Base-by-base conservation (phyloP, 2,329 filamentous ascomycete species). In the Fusarium devonianum region DNA sequence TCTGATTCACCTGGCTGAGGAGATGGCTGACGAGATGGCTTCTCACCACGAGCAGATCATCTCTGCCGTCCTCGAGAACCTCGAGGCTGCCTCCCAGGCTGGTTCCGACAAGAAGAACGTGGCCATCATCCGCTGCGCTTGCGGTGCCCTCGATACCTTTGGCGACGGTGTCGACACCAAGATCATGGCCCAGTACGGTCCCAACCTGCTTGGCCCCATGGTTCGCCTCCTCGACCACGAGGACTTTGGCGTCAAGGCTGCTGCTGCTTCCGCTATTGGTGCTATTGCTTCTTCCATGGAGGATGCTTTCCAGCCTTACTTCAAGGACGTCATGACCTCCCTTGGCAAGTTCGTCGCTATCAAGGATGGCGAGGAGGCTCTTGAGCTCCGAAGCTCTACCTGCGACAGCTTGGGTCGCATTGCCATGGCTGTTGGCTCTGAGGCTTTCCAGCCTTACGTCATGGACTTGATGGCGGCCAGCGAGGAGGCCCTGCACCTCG, bases 321-420 rank as follows among this genome's bases (percentile, higher is more conserved):
- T 97, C 70, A 85, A 91, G 65, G 82, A 89, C 57, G 92, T 90
- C 19, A 97, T 99, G 91, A 82, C 89, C 56, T 85, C 89, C n/a
- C 84, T 97, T 48, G 91, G 90, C 44, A 83, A 84, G 43, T 97
- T 90, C 65, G 88, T 94, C 58, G 81, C 83, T 44, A 87, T 95
- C 73, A 96, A 96, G 78, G 90, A 92, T 42, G 89, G 84, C 51
- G 89, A 96, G 60, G 92, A 96, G 40, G 91, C 96, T 69, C 84
- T 97, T 43, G 88, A 96, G 58, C 84, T 97, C 23, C 87, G 94
- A 63, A 92, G 90, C 62, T 89, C 91, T 48, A 91, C 95, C 28
- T 92, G 90, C 63, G 94, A 99, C 75, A 87, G 92, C 17, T 89
- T 99, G 79, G 93, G 92, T 49, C 92, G 92, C 71, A 95, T 97